phyloP scores from a whole-genome alignment of 2,329 filamentous ascomycete genomes.

The Cyclaneusma minus region DNA sequence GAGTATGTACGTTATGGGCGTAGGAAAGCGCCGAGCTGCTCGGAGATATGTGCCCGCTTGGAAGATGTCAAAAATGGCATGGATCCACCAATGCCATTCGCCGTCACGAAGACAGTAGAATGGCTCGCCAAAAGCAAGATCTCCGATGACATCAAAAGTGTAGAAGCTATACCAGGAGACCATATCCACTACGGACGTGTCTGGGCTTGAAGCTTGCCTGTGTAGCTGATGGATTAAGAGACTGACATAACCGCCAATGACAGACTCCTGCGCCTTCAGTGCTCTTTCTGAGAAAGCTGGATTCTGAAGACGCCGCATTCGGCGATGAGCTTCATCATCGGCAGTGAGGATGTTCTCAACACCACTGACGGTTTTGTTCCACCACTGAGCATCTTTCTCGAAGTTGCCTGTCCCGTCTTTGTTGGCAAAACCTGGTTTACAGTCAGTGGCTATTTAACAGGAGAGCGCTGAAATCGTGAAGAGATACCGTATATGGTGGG shows the following conservation, averaged over 20 bases:
- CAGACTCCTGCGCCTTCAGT: constrained; percentile 10
- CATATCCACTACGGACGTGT: constrained; percentile 13
- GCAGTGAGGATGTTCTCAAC: constrained; percentile 3
- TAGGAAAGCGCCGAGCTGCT: not conserved
- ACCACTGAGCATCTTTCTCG: not conserved
- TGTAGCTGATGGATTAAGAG: constrained; percentile 10
- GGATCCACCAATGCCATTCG: constrained; percentile 13
- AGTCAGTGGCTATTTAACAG: no score
- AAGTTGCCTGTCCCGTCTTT: no score
- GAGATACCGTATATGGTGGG: no score
- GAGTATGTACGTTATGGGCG: not conserved
- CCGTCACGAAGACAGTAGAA: constrained; percentile 15
- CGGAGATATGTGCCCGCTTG: not conserved
- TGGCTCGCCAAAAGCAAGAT: constrained; percentile 19
- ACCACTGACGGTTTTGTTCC: not conserved
- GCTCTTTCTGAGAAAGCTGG: constrained; percentile 11
- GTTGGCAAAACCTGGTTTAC: no score
- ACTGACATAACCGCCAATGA: constrained; percentile 10
- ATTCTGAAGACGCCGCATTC: constrained; percentile 8
- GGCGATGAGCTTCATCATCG: constrained; percentile 6
- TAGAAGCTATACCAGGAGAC: constrained; percentile 14
- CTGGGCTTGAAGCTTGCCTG: constrained; percentile 17
- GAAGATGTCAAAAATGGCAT: constrained; percentile 7
- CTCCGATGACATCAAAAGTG: constrained; percentile 15
- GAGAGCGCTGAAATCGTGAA: no score